phyloP scores from a whole-genome alignment of 352 stramenopile species.

The Globisporangium echinulatum region DNA sequence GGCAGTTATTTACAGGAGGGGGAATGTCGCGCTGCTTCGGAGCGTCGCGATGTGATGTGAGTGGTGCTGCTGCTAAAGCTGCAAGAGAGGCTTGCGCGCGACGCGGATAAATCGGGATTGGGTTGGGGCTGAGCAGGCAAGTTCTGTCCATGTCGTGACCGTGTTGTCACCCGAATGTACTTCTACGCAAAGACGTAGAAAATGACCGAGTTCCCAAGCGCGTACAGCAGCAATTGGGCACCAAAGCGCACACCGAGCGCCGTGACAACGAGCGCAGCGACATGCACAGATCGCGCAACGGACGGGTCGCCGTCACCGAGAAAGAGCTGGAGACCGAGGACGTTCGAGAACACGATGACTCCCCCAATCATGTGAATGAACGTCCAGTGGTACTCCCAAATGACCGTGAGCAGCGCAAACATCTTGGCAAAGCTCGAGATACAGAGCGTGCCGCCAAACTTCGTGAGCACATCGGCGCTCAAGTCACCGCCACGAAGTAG shows the following conservation, averaged over 20 bases:
- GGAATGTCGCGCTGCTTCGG: no score
- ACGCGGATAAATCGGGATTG: slow-evolving; percentile 16
- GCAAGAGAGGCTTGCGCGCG: not conserved
- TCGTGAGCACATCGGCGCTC: slow-evolving; percentile 19
- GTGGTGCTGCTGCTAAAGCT: not conserved
- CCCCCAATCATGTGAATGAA: slow-evolving; percentile 77
- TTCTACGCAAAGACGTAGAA: slow-evolving; percentile 65
- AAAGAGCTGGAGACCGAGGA: slow-evolving; percentile 63
- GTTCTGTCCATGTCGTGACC: no score
- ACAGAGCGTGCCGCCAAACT: slow-evolving; percentile 57
- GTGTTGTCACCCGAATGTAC: no score
- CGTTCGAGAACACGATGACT: slow-evolving; percentile 69
- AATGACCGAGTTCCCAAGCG: slow-evolving; percentile 61
- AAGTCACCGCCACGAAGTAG: not conserved
- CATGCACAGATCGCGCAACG: slow-evolving; percentile 20
- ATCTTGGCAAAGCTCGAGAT: slow-evolving; percentile 83
- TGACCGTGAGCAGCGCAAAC: slow-evolving; percentile 77
- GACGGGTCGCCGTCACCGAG: slow-evolving; percentile 41
- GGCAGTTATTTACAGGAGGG: no score
- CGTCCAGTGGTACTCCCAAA: slow-evolving; percentile 84
- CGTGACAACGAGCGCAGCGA: slow-evolving; percentile 32
- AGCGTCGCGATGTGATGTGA: not conserved
- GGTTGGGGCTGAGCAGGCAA: not conserved
- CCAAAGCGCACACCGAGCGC: slow-evolving; percentile 33
- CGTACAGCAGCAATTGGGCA: slow-evolving; percentile 54